Conservation (phyloP, 768 basidiomycete genomes). For the Tephrocybe sp. region DNA sequence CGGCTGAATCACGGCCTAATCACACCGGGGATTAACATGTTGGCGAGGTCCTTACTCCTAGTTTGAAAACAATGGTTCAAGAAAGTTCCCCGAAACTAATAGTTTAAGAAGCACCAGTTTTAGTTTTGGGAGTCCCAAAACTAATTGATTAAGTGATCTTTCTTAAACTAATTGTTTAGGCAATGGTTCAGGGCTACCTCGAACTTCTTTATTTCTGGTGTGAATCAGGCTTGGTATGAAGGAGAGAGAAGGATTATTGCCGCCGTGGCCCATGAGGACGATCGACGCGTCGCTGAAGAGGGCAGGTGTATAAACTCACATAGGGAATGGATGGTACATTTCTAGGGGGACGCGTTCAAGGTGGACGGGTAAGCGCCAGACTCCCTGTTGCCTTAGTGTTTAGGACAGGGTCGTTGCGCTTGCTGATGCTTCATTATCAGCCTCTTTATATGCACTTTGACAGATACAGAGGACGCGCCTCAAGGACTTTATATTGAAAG, state of each 20-base stretch:
- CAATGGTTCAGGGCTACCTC: no score
- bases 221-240: constrained; percentile 14
- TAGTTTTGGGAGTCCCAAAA: no score
- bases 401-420: not conserved
- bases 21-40: no score
- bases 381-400: not conserved
- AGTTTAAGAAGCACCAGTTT: no score
- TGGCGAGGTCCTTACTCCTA: no score
- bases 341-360: no score
- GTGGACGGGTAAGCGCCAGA: not conserved
- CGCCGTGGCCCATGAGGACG: constrained; percentile 44
- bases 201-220: no score
- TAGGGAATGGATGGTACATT: no score
- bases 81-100: no score
- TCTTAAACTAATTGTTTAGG: no score
- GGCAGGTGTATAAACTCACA: not conserved
- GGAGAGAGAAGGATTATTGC: constrained; percentile 42
- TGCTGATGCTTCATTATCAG: constrained; percentile 24
- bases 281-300: not conserved
- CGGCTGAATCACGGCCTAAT: not conserved
- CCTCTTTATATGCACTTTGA: constrained; percentile 48
- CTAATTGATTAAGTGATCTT: no score
- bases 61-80: no score
- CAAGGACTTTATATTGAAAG: constrained; percentile 45
- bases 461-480: constrained; percentile 21